Percentiles rank a stretch among this genome's conserved stretches.
These are phyloP conservation scores for Cytospora piceae DNA, from an alignment of 2,329 filamentous ascomycete species.

Conservation along the genomic window DNA sequence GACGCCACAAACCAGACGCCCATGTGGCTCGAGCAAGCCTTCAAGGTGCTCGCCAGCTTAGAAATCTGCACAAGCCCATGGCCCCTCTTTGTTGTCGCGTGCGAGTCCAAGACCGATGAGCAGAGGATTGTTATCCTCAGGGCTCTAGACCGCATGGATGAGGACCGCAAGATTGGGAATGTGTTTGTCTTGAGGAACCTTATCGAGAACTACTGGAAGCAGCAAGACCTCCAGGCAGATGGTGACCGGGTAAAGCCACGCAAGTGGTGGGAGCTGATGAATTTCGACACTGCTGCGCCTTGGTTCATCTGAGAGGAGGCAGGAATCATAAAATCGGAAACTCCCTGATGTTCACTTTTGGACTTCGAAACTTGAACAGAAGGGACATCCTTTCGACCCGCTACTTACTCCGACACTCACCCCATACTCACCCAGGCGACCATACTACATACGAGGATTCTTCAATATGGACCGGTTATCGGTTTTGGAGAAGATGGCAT, in stretches of 20 bases:
- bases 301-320: slow-evolving; percentile 42
- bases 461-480: not conserved
- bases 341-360: not conserved
- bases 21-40: slow-evolving; percentile 41
- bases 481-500: not conserved
- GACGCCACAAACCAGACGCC: slow-evolving; percentile 36
- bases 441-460: not conserved
- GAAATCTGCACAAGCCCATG: slow-evolving; percentile 52
- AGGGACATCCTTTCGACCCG: not conserved
- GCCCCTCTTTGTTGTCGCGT: slow-evolving; percentile 53
- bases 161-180: slow-evolving; percentile 49
- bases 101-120: slow-evolving; percentile 47
- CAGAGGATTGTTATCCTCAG: slow-evolving; percentile 46
- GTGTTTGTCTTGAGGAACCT: slow-evolving; percentile 48
- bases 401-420: not conserved
- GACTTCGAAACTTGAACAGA: not conserved
- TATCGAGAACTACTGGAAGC: slow-evolving; percentile 51
- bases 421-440: not conserved
- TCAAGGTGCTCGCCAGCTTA: slow-evolving; percentile 43
- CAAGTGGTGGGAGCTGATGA: slow-evolving; percentile 46
- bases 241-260: slow-evolving; percentile 35
- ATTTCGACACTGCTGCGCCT: slow-evolving; percentile 39
- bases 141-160: slow-evolving; percentile 47
- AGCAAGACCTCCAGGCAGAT: slow-evolving; percentile 45
- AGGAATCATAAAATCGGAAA: not conserved